Base-by-base conservation (phyloP, 371 early-diverging fungal genomes). In the Gilbertella persicaria region DNA sequence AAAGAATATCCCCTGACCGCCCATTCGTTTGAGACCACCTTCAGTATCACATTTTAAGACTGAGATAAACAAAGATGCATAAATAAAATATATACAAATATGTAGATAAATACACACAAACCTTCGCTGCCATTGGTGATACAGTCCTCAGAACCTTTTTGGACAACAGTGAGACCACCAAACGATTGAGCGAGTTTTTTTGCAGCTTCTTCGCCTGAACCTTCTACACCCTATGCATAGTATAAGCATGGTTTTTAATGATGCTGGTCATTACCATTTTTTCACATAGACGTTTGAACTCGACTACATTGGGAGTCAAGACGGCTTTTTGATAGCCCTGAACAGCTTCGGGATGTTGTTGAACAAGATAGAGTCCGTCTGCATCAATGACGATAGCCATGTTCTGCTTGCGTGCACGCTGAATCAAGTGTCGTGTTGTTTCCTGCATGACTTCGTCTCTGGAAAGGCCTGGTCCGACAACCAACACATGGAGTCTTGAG, bases 1-100 rank as follows among this genome's bases (percentile, higher is more conserved):
- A 77, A 20, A 99, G 75, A n/a, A 99, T 76, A 70, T 99, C 99
- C 13, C 99, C 69, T 97, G 99, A 6, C 99, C 99, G 13, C 99
- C 98, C 62, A 95, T 94, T n/a, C 99, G 79, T 54, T 96, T 89
- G 26, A 88, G 68, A 3, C 93, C 89, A 16, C 93, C 93, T 17
- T 73, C 63, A 19, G 67, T 77, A 45, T 82, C 81, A 50, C 92
- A 91, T 33, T 66, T 26, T 30, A 86, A 60, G 7, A 85, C 83
- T 80, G 48, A 24, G 30, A 17, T 45, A 51, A 21, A 57, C 44
- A 48, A 37, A 33, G 28, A 39, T 38, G 25, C 45, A 39, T 36
- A 20, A 14, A 17, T 21, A 16, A 38, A 36, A 50, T 35, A 36
- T 35, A 42, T 30, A 28, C 57, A 25, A 26, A 42, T 55, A 16